Base-by-base conservation (phyloP, 176 grass and related monocot species). In the Thalia dealbata region DNA sequence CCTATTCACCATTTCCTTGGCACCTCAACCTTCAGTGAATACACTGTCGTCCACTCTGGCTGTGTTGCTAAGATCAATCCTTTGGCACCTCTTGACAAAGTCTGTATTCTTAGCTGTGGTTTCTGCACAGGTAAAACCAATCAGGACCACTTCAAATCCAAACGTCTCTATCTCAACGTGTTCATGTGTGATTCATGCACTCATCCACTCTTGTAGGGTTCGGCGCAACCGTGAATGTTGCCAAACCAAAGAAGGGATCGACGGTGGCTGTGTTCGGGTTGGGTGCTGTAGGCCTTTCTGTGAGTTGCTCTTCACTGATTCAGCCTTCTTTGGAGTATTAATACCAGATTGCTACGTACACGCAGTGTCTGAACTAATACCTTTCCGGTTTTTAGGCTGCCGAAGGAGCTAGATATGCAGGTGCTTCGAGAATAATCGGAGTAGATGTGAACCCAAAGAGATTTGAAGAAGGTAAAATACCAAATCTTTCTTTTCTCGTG, bases 11-110 rank as follows among this genome's bases (percentile, higher is more conserved):
- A 96, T 73, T 96, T 96, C 14, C 76, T 91, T 32, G 91, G 91
- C 16, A 96, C 91, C 66, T 96, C 88, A 60, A 96, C 91, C 24
- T 96, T 96, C 85, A 91, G 88, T 14, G 91, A 96, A 73, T 96
- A 91, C 24, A 62, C 60, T 6, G 60, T 62, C 0, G 60, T 62
- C 12, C 60, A 62, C 60, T 62, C 60, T 0, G 60, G 60, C 10
- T 62, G 60, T 62, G 60, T 62, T 62, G 60, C 60, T 10, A 62
- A 62, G 60, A 62, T 62, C 60, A 62, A 62, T 27, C 60, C 60
- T 27, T 27, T 27, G 24, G 60, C 60, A 11, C 60, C 60, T 62
- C 60, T 62, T 14, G 60, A 62, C 60, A 62, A 62, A 62, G 60
- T 62, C 10, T 62, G 60, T 27, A 13, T 62, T 62, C 60, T 62